Conservation (phyloP, 2,329 filamentous ascomycete genomes). For the Epichloe uncinata region DNA sequence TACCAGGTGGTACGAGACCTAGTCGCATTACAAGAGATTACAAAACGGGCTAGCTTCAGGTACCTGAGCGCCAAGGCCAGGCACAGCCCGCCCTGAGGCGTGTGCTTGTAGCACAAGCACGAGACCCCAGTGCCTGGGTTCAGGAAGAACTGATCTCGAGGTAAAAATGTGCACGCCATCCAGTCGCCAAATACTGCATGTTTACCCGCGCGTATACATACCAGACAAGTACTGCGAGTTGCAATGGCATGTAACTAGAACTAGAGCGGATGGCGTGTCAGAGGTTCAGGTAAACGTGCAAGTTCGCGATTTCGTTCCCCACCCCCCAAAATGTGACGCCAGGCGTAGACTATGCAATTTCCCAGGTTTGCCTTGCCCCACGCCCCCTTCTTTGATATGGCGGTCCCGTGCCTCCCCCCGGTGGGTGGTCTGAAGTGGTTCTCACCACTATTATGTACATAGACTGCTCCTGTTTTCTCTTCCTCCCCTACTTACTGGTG, state of each 20-base stretch:
- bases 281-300: slow-evolving; percentile 3
- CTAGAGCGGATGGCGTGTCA: slow-evolving; percentile 1
- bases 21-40: not conserved
- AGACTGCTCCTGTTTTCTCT: slow-evolving; percentile 5
- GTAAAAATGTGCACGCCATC: not conserved
- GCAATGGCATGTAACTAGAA: slow-evolving; percentile 1
- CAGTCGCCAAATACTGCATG: not conserved
- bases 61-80: slow-evolving; percentile 2
- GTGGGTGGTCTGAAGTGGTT: not conserved
- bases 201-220: not conserved
- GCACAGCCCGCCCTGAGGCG: not conserved
- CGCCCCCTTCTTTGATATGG: not conserved
- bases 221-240: slow-evolving; percentile 1
- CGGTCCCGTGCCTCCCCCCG: not conserved
- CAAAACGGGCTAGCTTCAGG: slow-evolving; percentile 3
- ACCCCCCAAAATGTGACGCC: not conserved
- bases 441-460: slow-evolving; percentile 1
- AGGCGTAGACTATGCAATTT: slow-evolving; percentile 5
- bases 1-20: not conserved
- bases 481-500: slow-evolving; percentile 11
- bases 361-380: not conserved
- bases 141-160: too few species aligned
- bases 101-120: not conserved
- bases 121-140: too few species aligned
- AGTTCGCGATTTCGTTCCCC: not conserved